Evolutionary conservation across 306 rosid species (phyloP), one percentile per base, ranked within the genome.

Genomic region (Senna siamea): DNA sequence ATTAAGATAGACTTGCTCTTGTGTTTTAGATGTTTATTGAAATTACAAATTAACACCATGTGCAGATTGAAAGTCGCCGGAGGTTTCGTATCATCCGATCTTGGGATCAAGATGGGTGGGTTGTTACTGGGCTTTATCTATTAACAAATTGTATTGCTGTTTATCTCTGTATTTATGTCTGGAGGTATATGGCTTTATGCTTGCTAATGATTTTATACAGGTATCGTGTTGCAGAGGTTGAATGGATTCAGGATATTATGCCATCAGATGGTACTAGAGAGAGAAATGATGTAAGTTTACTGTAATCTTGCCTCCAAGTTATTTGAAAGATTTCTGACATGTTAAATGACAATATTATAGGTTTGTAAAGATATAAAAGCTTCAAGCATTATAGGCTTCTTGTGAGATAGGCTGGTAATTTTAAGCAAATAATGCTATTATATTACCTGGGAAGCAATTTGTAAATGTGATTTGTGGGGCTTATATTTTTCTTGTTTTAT

Each of bases 51-150:
- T 61, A 41, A 26, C 20, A 41, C 34, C 78, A 55, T 55, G 58
- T 72, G 84, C 97, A 94, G 98, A 85, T 92, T 80, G 97, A 89
- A 87, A 89, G 99, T 84, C 92, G 87, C 46, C 80, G 97, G 77
- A 82, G 99, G 78, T 88, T 92, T 81, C 87, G 71, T 44, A 89
- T 89, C 65, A 66, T 85, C 75, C 89, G 77, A 66, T 87, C 95
- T 43, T 82, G 88, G 97, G 96, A 90, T 80, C 99, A 94, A 82
- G 99, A 94, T 80, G 96, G 99, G 99, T 90, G 72, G 52, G 96
- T 73, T 76, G 75, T 56, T 69, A 66, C 34, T 76, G 26, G 62
- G 60, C 69, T 41, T 52, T 75, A 47, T 75, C 5, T 17, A 0
- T 57, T 10, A 32, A 51, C 40, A 40, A 76, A 57, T 72, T 66